phyloP scores from a whole-genome alignment of 345 rosid genomes.

The Odontarrhena argentea region DNA sequence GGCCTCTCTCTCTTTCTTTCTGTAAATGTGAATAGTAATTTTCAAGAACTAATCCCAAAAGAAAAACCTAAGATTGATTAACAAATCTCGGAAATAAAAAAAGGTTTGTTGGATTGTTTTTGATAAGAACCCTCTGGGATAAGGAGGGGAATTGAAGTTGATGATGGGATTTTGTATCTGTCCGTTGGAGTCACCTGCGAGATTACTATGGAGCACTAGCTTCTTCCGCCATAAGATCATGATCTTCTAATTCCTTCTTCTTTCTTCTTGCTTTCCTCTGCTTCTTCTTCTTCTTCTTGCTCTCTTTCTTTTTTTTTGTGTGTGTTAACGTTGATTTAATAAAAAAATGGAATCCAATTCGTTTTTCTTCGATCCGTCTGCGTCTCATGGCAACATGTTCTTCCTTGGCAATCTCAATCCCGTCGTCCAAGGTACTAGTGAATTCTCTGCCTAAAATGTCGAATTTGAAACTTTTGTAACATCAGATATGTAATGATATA shows the following conservation, averaged over 20 bases:
- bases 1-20: slow-evolving; percentile 14
- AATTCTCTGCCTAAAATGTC: too few relatives aligned
- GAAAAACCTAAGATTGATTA: background rate
- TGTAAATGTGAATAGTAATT: background rate
- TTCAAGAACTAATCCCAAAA: too few relatives aligned
- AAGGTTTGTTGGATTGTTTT: background rate
- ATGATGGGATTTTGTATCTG: slow-evolving; percentile 91
- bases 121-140: slow-evolving; percentile 28
- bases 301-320: slow-evolving; percentile 9
- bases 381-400: slow-evolving; percentile 63
- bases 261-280: background rate
- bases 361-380: slow-evolving; percentile 62
- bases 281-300: background rate
- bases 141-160: slow-evolving; percentile 19
- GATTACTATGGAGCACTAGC: slow-evolving; percentile 93
- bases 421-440: slow-evolving; percentile 51
- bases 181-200: slow-evolving; percentile 81
- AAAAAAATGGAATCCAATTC: slow-evolving; percentile 63
- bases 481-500: background rate
- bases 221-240: slow-evolving; percentile 97
- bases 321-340: background rate
- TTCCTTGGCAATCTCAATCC: slow-evolving; percentile 63
- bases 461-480: too few relatives aligned
- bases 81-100: background rate
- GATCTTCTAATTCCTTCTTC: slow-evolving; percentile 53